A percentile compares a stretch with the other conserved stretches of the same genome.
These are phyloP conservation scores for Orbilia javanica DNA, from an alignment of 2,329 filamentous ascomycete genomes.

Conservation along the genomic window DNA sequence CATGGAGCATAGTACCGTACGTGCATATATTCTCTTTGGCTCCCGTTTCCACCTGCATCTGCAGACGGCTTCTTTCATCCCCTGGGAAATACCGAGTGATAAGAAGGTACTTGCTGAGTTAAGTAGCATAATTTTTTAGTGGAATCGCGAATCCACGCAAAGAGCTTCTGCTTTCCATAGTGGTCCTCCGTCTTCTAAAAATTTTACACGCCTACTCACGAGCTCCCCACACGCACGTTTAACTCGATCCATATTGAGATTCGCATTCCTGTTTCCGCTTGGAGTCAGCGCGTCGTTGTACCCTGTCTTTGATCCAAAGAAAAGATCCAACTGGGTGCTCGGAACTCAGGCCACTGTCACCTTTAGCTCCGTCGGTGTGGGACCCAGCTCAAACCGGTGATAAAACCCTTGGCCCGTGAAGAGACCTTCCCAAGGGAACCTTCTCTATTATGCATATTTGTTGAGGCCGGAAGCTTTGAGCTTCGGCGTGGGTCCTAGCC, in stretches of 20 bases:
- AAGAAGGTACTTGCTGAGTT: not conserved
- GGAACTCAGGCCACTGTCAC: conserved; percentile 59
- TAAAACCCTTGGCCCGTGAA: conserved; percentile 12
- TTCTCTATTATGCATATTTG: not conserved
- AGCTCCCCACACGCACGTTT: conserved; percentile 21
- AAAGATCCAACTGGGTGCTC: conserved; percentile 37
- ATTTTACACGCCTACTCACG: conserved; percentile 24
- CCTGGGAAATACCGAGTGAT: not conserved
- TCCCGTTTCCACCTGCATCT: conserved; percentile 32
- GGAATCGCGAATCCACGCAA: conserved; percentile 12
- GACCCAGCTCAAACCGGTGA: conserved; percentile 28
- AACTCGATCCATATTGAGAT: conserved; percentile 28
- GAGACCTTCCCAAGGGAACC: conserved; percentile 16
- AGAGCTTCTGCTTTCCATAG: not conserved
- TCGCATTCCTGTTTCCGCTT: conserved; percentile 55
- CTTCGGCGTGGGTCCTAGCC: not conserved
- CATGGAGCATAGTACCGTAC: too few species aligned
- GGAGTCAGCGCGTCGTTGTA: conserved; percentile 43
- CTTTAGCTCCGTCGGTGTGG: conserved; percentile 40
- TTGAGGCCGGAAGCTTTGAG: conserved; percentile 4
- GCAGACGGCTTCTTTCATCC: conserved; percentile 2
- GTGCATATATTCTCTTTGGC: not conserved
- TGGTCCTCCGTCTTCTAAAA: not conserved
- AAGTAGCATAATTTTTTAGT: not conserved
- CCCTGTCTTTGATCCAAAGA: conserved; percentile 8